Evolutionary conservation across 2,329 filamentous ascomycete genomes (phyloP).

Genomic region (Calonectria henricotiae): DNA sequence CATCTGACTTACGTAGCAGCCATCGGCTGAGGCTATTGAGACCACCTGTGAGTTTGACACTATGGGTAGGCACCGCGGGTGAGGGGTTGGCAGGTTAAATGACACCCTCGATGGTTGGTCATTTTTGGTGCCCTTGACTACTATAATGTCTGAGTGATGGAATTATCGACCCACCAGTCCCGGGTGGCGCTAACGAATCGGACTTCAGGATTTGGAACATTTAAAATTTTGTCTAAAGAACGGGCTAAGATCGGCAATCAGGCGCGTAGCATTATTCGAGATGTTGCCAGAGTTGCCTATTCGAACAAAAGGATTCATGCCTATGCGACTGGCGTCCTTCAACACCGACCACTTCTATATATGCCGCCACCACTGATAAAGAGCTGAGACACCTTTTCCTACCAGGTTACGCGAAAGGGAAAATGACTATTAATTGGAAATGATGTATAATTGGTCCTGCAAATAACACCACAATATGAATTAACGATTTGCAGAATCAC

Average conservation of each 20-base stretch:
- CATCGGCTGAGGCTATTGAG: too few species aligned
- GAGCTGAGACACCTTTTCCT: neutral
- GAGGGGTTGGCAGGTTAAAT: neutral
- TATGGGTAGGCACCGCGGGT: too few species aligned
- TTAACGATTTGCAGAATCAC: neutral
- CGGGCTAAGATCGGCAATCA: neutral
- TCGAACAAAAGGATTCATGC: conserved; percentile 8
- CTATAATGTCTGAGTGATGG: neutral
- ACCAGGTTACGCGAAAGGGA: neutral
- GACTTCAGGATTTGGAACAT: neutral
- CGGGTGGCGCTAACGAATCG: neutral
- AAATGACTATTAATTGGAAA: neutral
- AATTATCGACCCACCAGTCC: conserved; percentile 2
- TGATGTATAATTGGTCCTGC: neutral
- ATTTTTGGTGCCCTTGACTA: conserved; percentile 10
- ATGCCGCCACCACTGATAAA: neutral
- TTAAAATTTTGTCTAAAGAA: neutral
- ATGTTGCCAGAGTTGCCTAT: neutral
- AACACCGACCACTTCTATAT: neutral
- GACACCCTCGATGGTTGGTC: neutral
- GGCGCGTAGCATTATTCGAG: neutral
- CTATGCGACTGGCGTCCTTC: neutral
- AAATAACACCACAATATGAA: neutral
- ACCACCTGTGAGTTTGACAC: too few species aligned
- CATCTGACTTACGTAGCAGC: too few species aligned